Evolutionary conservation across 306 rosid species (phyloP).

Genomic region (Quercus berberidifolia): DNA sequence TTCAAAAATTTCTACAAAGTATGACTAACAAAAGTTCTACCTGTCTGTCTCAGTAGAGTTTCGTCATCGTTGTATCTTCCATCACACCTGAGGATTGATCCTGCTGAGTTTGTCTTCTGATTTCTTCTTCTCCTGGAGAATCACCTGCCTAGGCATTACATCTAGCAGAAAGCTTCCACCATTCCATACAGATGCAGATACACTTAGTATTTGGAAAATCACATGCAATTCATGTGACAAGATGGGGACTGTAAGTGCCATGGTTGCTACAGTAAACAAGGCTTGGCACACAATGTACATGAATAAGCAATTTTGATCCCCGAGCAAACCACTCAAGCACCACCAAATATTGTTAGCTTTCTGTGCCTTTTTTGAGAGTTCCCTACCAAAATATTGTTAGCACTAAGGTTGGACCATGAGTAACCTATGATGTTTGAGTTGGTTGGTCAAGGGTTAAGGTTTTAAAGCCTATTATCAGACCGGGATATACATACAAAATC

Average conservation of each 20-base stretch:
- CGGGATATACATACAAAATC: too few relatives aligned
- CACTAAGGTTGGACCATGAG: neutral
- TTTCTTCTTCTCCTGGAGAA: constrained; percentile 83
- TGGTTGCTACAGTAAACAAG: constrained; percentile 78
- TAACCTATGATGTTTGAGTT: neutral
- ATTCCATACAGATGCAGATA: constrained; percentile 85
- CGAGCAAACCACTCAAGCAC: constrained; percentile 83
- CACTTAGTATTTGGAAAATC: constrained; percentile 76
- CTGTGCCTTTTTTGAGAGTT: constrained; percentile 84
- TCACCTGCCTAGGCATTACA: constrained; percentile 92
- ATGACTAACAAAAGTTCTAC: too few relatives aligned
- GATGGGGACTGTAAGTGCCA: constrained; percentile 83
- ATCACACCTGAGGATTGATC: constrained; percentile 20
- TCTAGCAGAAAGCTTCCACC: constrained; percentile 93
- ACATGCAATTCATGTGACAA: constrained; percentile 73
- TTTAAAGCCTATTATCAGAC: too few relatives aligned
- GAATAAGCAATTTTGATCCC: constrained; percentile 77
- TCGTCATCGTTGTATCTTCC: neutral
- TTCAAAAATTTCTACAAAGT: constrained; percentile 25
- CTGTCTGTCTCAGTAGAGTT: neutral
- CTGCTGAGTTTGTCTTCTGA: constrained; percentile 30
- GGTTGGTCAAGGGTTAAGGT: neutral
- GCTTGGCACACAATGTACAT: constrained; percentile 81
- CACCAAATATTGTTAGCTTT: constrained; percentile 91
- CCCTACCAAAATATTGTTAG: constrained; percentile 36